Base-by-base conservation (phyloP, 2,329 filamentous ascomycete genomes). In the Elsinoe arachidis region DNA sequence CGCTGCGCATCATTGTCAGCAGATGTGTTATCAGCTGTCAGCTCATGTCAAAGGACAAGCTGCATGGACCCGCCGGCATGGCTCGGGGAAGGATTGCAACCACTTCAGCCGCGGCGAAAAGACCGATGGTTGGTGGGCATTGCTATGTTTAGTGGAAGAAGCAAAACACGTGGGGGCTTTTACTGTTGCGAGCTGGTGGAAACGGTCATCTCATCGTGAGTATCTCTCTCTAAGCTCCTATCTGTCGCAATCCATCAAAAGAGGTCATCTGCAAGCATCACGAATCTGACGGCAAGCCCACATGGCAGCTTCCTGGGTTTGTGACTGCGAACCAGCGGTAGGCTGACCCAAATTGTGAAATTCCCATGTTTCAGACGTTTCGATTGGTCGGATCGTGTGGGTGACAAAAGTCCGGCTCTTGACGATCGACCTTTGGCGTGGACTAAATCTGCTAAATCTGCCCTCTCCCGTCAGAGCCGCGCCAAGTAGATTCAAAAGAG, bases 241-340 rank as follows among this genome's bases (percentile, higher is more conserved):
- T 46, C 19, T 11, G n/a, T 46, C n/a, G 21, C 10, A 46, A 2
- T 5, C 10, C 12, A 46, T 46, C 19, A 23, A 23, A 46, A 46
- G 17, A 17, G 39, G 39, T 43, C 39, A 43, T 23, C 39, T 43
- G 19, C 39, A 43, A 17, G 39, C 19, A 43, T 43, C 39, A 19
- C 19, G 19, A 11, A 15, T 44, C 41, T 43, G 14, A 43, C 17
- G 7, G 11, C 17, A 14, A 44, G 23, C 7, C 41, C 41, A 46
- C 41, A 46, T 46, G 41, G 41, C 49, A 53, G 49, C 49, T 53
- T 39, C 26, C 34, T 53, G 49, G 21, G 39, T 53, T 33, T 12
- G 47, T 38, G 26, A 33, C 26, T 52, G 47, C 33, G 30, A 38
- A 52, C 47, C 33, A 49, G 49, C 49, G 34, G 49, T 53, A 53